Evolutionary conservation across 805 yeast genomes (phyloP).

Genomic region (Grigorovia jiainica): DNA sequence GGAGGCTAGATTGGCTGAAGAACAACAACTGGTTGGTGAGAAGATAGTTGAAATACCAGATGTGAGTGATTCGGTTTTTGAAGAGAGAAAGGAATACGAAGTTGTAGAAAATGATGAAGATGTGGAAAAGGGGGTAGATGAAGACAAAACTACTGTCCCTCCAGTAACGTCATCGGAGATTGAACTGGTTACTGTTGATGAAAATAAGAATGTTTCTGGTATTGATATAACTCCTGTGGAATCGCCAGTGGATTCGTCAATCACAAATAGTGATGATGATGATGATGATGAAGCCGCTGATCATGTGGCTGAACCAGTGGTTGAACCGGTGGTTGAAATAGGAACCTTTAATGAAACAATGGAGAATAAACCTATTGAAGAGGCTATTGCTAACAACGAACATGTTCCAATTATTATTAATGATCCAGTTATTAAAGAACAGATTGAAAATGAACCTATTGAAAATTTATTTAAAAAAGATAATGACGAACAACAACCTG

Average conservation of each 20-base stretch:
- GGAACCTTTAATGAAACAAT: background rate
- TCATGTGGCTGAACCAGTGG: background rate
- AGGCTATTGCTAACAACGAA: background rate
- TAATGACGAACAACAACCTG: background rate
- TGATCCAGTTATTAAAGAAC: background rate
- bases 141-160: background rate
- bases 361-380: constrained; percentile 1
- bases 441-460: background rate
- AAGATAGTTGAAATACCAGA: background rate
- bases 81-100: background rate
- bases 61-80: background rate
- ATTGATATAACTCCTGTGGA: background rate
- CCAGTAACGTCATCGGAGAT: background rate
- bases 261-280: no score
- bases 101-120: background rate
- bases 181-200: background rate
- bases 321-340: background rate
- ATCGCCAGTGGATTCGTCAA: background rate
- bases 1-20: background rate
- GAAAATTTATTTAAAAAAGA: background rate
- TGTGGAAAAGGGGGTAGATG: background rate
- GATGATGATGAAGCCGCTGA: background rate
- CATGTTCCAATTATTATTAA: background rate
- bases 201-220: background rate
- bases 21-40: background rate